These are phyloP conservation scores for Beauveria pseudobassiana DNA, from an alignment of 2,329 filamentous ascomycete species.

Conservation along the genomic window DNA sequence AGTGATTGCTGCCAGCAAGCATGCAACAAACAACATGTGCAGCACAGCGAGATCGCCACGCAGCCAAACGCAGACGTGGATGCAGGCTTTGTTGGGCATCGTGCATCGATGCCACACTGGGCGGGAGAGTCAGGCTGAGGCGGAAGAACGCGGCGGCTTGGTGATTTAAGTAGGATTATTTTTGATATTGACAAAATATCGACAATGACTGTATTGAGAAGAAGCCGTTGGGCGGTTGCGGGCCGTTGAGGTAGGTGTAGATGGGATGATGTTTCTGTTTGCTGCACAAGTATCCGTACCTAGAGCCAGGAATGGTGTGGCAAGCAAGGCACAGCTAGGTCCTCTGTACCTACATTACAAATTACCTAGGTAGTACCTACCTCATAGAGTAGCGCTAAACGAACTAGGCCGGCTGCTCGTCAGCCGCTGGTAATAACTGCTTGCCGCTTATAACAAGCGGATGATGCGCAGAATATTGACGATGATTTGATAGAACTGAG, in stretches of 20 bases:
- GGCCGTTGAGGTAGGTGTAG: not conserved
- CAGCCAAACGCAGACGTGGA: not conserved
- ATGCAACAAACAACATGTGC: conserved; percentile 3
- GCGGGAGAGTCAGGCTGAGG: not conserved
- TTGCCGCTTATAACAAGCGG: not conserved
- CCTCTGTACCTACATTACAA: too few species aligned
- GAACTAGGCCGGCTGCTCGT: not conserved
- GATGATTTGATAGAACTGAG: not conserved
- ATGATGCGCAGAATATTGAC: not conserved
- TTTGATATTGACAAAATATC: not conserved
- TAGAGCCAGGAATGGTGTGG: not conserved
- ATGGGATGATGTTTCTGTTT: not conserved
- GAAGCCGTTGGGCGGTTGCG: not conserved
- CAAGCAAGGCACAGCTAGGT: not conserved
- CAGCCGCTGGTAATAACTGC: not conserved
- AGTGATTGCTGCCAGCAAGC: not conserved
- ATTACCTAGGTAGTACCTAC: not conserved
- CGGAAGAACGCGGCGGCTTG: not conserved
- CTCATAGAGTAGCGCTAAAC: too few species aligned
- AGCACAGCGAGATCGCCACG: conserved; percentile 7
- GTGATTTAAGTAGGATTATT: not conserved
- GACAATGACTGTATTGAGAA: not conserved
- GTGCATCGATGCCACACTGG: conserved; percentile 8
- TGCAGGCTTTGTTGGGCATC: conserved; percentile 5
- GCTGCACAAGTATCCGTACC: not conserved